phyloP scores from a whole-genome alignment of 768 basidiomycete genomes.

The Pleurotus tuber-regium region DNA sequence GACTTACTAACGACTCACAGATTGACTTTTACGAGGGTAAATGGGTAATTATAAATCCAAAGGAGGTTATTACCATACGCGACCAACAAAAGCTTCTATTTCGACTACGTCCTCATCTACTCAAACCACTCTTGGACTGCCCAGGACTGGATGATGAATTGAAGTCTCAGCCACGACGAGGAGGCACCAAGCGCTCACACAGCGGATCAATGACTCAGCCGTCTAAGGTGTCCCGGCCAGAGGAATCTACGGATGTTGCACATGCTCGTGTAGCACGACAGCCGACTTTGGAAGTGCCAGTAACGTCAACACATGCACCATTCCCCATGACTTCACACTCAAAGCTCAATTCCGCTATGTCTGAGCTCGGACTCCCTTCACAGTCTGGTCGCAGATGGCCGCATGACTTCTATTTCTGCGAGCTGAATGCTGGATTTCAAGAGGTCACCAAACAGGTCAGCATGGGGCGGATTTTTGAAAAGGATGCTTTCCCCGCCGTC shows the following conservation, averaged over 20 bases:
- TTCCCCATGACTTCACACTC: too few relatives aligned
- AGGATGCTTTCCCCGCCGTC: not conserved
- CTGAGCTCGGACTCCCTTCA: too few relatives aligned
- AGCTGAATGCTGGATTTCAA: not conserved
- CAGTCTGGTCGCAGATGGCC: not conserved
- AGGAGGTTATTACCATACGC: not conserved
- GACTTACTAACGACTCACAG: not conserved
- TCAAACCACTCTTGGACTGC: not conserved
- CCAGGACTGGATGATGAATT: not conserved
- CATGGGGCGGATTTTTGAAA: not conserved
- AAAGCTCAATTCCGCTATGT: too few relatives aligned
- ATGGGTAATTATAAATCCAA: not conserved
- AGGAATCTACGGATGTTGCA: too few relatives aligned
- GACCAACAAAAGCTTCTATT: not conserved
- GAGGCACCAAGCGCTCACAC: not conserved
- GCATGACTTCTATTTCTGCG: not conserved
- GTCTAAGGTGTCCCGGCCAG: not conserved
- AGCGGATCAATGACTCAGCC: not conserved
- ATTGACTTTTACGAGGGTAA: conserved; percentile 3
- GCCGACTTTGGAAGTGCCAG: too few relatives aligned
- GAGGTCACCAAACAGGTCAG: not conserved
- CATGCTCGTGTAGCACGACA: too few relatives aligned
- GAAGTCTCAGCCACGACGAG: not conserved
- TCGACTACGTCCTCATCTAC: not conserved
- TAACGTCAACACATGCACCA: too few relatives aligned